A percentile compares a stretch with the other conserved stretches of the same genome.
phyloP scores from a whole-genome alignment of 2,329 filamentous ascomycete species.

The Cytospora chrysosperma region DNA sequence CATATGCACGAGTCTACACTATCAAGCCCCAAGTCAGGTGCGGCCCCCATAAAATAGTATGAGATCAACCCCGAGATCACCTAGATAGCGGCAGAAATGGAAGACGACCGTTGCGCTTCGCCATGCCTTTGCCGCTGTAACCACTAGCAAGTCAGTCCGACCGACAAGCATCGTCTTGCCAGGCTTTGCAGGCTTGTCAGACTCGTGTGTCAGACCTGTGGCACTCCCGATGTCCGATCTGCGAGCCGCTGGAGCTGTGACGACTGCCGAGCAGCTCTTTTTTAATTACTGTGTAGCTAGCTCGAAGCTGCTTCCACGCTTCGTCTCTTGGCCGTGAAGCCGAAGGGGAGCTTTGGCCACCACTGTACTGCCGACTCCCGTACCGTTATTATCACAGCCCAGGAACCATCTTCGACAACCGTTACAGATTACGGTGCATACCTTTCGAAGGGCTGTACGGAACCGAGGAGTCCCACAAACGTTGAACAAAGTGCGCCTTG shows the following conservation, averaged over 20 bases:
- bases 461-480: background rate
- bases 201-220: background rate
- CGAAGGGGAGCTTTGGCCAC: background rate
- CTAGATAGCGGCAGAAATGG: conserved; percentile 7
- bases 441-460: too few species aligned
- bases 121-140: conserved; percentile 7
- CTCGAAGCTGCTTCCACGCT: too few species aligned
- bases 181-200: too few species aligned
- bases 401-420: background rate
- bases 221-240: background rate
- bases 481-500: background rate
- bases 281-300: too few species aligned
- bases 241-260: background rate
- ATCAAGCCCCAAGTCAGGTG: background rate
- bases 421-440: background rate
- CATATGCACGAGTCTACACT: background rate
- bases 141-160: background rate
- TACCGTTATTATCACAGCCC: background rate
- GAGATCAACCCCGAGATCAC: background rate
- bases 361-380: background rate
- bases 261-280: background rate
- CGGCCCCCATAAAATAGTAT: background rate
- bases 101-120: conserved; percentile 5
- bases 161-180: background rate
- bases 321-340: too few species aligned